phyloP scores from a whole-genome alignment of 129 eudicot genomes.

The Pseudognaphalium luteoalbum region DNA sequence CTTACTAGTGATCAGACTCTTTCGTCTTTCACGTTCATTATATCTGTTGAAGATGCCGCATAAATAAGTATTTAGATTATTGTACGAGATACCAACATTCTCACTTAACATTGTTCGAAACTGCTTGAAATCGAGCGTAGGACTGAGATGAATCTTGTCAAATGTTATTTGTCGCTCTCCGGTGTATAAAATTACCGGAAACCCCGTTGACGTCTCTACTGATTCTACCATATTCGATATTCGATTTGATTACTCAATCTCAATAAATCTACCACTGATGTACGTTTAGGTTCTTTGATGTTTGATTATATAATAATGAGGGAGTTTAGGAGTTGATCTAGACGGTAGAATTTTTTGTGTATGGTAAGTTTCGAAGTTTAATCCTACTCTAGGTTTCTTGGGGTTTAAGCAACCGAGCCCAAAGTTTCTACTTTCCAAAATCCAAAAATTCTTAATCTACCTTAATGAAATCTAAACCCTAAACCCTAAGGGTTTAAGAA shows the following conservation, averaged over 20 bases:
- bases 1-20: background rate
- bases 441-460: background rate
- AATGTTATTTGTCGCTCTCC: background rate
- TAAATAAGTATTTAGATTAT: too few relatives aligned
- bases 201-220: background rate
- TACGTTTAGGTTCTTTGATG: background rate
- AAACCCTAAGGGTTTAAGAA: too few relatives aligned
- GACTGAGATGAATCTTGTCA: background rate
- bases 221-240: background rate
- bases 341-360: too few relatives aligned
- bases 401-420: background rate
- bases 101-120: too few relatives aligned
- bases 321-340: background rate
- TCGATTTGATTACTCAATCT: too few relatives aligned
- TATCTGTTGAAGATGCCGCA: background rate
- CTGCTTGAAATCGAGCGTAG: background rate
- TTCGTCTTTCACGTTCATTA: background rate
- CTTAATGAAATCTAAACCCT: background rate
- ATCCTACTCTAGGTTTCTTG: background rate
- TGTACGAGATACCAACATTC: background rate
- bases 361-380: background rate
- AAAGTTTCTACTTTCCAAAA: background rate
- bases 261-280: background rate
- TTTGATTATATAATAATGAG: too few relatives aligned
- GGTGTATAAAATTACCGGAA: background rate